phyloP scores from a whole-genome alignment of 176 grass and related monocot genomes.

The Rhynchospora tenuis region DNA sequence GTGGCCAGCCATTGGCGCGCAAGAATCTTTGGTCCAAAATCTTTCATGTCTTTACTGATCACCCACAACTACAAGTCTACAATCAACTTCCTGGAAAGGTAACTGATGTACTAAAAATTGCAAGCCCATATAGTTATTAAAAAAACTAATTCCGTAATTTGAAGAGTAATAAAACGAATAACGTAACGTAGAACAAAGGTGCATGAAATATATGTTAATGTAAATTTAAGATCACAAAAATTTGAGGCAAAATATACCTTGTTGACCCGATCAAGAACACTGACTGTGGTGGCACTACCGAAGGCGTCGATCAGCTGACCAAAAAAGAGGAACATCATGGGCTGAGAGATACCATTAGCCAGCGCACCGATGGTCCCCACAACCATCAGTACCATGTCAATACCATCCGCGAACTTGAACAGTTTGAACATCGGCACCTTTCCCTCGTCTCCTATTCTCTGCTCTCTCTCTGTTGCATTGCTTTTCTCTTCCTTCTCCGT shows the following conservation, averaged over 20 bases:
- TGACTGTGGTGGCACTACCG: background rate
- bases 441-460: too few relatives aligned
- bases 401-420: slow-evolving; percentile 32
- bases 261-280: slow-evolving; percentile 35
- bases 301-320: slow-evolving; percentile 36
- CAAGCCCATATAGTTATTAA: background rate
- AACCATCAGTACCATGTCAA: slow-evolving; percentile 25
- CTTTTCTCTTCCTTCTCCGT: too few relatives aligned
- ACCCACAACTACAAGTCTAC: background rate
- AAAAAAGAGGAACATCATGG: slow-evolving; percentile 42
- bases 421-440: slow-evolving; percentile 18
- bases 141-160: background rate
- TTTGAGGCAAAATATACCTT: background rate
- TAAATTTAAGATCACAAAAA: background rate
- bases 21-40: too few relatives aligned
- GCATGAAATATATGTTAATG: background rate
- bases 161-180: background rate
- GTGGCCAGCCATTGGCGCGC: background rate
- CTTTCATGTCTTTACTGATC: background rate
- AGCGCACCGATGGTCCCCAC: slow-evolving; percentile 16
- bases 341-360: slow-evolving; percentile 28
- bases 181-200: background rate
- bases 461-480: too few relatives aligned
- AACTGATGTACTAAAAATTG: background rate
- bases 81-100: background rate